Evolutionary conservation across 116 monocot genomes (phyloP).

Genomic region (Papilionanthe hybrid): DNA sequence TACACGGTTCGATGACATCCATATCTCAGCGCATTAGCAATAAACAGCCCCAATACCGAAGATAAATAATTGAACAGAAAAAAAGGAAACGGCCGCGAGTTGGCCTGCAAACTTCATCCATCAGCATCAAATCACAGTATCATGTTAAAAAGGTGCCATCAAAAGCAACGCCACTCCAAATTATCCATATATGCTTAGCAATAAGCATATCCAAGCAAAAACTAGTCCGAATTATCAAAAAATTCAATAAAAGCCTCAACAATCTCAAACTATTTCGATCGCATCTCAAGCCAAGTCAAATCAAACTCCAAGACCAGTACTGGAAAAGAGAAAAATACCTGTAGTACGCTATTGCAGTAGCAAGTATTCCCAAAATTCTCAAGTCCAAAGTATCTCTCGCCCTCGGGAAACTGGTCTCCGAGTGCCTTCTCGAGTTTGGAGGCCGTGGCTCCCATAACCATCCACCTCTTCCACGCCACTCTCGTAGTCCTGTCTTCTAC

Average conservation of each 20-base stretch:
- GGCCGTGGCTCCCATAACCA: constrained; percentile 74
- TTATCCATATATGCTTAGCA: background rate
- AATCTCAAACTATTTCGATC: constrained; percentile 3
- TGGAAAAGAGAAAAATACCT: constrained; percentile 30
- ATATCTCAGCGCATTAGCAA: too few relatives aligned
- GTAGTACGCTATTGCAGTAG: constrained; percentile 94
- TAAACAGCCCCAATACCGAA: too few relatives aligned
- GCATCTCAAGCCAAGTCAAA: background rate
- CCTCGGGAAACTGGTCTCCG: constrained; percentile 96
- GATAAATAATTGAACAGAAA: too few relatives aligned
- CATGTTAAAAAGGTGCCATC: background rate
- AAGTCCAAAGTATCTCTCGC: constrained; percentile 89
- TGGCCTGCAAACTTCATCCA: background rate
- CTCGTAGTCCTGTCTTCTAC: background rate
- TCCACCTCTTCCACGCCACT: constrained; percentile 35
- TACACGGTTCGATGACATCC: too few relatives aligned
- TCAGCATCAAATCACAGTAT: background rate
- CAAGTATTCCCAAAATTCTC: constrained; percentile 99
- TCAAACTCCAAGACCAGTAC: background rate
- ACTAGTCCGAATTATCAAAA: background rate
- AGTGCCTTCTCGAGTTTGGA: constrained; percentile 98
- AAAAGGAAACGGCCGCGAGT: background rate
- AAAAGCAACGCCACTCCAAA: background rate
- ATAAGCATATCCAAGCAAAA: background rate
- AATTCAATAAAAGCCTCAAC: background rate